A percentile compares a stretch with the other conserved stretches of the same genome.
Evolutionary conservation across 1,284 basidiomycete genomes (phyloP).

Genomic region (Ceratobasidium sp.): DNA sequence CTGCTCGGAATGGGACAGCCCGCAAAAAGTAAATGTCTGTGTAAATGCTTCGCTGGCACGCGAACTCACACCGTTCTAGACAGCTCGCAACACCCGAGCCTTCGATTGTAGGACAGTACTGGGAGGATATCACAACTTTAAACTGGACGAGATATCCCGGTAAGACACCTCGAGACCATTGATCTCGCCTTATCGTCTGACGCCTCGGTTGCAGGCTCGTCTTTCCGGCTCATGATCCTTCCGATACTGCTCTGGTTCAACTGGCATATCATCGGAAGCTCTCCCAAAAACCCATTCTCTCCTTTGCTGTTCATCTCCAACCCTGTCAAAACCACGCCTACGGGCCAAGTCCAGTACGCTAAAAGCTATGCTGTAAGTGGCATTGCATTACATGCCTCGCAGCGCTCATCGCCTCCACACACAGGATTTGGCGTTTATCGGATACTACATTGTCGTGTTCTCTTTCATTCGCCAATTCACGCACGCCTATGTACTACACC

Average conservation of each 20-base stretch:
- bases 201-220: slow-evolving; percentile 43
- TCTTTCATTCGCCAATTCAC: slow-evolving; percentile 87
- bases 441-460: slow-evolving; percentile 90
- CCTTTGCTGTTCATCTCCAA: slow-evolving; percentile 81
- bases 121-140: slow-evolving; percentile 41
- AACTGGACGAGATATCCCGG: slow-evolving; percentile 40
- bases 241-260: slow-evolving; percentile 75
- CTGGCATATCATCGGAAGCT: slow-evolving; percentile 67
- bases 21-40: background rate
- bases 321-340: slow-evolving; percentile 61
- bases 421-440: slow-evolving; percentile 82
- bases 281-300: slow-evolving; percentile 75
- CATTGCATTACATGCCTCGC: background rate
- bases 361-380: slow-evolving; percentile 65
- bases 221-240: slow-evolving; percentile 76
- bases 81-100: background rate
- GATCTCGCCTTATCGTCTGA: background rate
- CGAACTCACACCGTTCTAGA: no score
- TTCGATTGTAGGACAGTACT: slow-evolving; percentile 28
- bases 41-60: background rate
- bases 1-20: background rate
- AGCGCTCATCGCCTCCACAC: slow-evolving; percentile 42
- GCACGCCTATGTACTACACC: slow-evolving; percentile 72
- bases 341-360: slow-evolving; percentile 68
- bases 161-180: background rate